These are phyloP conservation scores for Pulveroboletus frians DNA, from an alignment of 768 basidiomycete genomes.

Conservation along the genomic window DNA sequence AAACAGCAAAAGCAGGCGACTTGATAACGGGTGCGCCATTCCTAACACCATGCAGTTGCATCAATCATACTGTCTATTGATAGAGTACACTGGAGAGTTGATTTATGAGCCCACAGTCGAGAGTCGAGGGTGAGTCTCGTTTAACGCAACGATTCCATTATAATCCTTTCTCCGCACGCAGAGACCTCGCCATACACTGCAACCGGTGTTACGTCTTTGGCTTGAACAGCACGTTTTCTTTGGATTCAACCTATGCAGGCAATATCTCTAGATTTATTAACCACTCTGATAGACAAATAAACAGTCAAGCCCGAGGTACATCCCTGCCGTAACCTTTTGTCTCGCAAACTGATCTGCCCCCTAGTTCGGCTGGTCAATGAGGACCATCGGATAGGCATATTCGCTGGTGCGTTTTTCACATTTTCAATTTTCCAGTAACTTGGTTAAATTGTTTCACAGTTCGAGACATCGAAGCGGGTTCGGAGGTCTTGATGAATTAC, in stretches of 20 bases:
- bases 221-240: constrained; percentile 39
- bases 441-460: constrained; percentile 24
- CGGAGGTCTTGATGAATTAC: constrained; percentile 57
- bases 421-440: background rate
- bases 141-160: background rate
- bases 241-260: constrained; percentile 56
- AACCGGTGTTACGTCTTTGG: constrained; percentile 59
- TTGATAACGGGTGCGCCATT: constrained; percentile 39
- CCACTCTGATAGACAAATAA: constrained; percentile 38
- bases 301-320: constrained; percentile 45
- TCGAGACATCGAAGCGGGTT: constrained; percentile 35
- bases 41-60: background rate
- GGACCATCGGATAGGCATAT: constrained; percentile 63
- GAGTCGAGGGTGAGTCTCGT: constrained; percentile 45
- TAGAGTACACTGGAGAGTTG: constrained; percentile 68
- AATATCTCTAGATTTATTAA: constrained; percentile 70
- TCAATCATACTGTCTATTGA: background rate
- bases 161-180: constrained; percentile 14
- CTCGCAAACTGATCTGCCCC: constrained; percentile 1
- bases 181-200: constrained; percentile 42
- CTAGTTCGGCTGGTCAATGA: constrained; percentile 58
- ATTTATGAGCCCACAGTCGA: constrained; percentile 44
- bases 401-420: constrained; percentile 11
- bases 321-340: background rate
- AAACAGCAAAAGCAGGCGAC: constrained; percentile 41